A percentile compares a stretch with the other conserved stretches of the same genome.
These are phyloP conservation scores for Strobilomyces echinocephalus DNA, from an alignment of 768 basidiomycete genomes.

Conservation along the genomic window DNA sequence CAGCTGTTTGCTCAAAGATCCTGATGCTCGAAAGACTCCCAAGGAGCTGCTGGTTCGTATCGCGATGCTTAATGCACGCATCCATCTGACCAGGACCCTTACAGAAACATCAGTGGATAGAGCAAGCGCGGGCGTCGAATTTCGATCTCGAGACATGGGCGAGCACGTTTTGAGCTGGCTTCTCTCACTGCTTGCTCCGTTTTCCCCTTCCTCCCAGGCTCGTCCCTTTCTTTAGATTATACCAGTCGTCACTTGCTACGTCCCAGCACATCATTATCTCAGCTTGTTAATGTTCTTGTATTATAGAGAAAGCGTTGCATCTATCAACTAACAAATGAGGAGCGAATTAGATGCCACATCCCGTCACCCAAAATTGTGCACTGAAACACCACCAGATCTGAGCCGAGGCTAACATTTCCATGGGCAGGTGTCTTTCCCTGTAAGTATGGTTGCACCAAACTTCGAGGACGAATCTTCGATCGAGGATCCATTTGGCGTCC, in stretches of 20 bases:
- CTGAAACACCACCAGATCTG: not conserved
- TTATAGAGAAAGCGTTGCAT: conserved; percentile 23
- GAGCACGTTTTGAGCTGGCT: conserved; percentile 53
- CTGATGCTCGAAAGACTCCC: conserved; percentile 74
- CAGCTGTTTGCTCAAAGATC: conserved; percentile 88
- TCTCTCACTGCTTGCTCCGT: conserved; percentile 11
- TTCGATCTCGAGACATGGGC: conserved; percentile 81
- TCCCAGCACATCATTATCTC: conserved; percentile 29
- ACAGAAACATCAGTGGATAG: conserved; percentile 75
- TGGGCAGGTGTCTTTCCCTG: not conserved
- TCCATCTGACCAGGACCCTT: conserved; percentile 7
- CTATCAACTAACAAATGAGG: not conserved
- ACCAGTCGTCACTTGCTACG: conserved; percentile 27
- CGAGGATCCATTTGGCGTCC: too few relatives aligned
- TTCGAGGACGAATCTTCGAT: too few relatives aligned
- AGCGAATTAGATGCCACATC: not conserved
- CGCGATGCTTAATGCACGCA: not conserved
- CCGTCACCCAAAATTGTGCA: too few relatives aligned
- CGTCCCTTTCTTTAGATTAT: conserved; percentile 18
- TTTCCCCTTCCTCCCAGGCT: conserved; percentile 1
- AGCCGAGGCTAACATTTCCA: not conserved
- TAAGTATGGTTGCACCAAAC: too few relatives aligned
- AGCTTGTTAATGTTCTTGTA: conserved; percentile 28
- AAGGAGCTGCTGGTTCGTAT: conserved; percentile 71
- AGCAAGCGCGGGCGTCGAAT: conserved; percentile 50